A percentile compares a stretch with the other conserved stretches of the same genome.
Conservation (phyloP, 345 rosid genomes). For the Eucalyptus erythrocorys region DNA sequence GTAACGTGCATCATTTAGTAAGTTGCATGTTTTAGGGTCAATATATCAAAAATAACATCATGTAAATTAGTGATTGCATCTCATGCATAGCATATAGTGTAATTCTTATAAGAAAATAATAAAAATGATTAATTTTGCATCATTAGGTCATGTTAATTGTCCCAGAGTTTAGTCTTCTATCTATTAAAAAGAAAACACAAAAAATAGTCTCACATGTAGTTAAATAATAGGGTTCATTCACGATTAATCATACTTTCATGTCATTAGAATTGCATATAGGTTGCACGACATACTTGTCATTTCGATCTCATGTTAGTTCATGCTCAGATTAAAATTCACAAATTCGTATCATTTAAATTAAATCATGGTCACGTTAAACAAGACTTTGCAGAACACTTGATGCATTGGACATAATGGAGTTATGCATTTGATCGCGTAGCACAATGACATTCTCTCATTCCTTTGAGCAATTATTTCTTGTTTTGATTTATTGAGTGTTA, state of each 20-base stretch:
- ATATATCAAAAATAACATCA: too few relatives aligned
- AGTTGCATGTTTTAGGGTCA: not conserved
- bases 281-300: not conserved
- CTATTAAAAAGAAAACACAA: not conserved
- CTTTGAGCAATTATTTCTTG: not conserved
- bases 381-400: not conserved
- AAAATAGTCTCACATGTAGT: not conserved
- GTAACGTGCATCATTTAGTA: not conserved
- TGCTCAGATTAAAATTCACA: not conserved
- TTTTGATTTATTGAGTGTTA: not conserved
- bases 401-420: not conserved
- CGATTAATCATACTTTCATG: not conserved
- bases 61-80: not conserved
- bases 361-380: not conserved
- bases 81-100: not conserved
- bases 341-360: too few relatives aligned
- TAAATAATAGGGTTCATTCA: not conserved
- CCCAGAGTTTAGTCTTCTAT: not conserved
- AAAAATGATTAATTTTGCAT: too few relatives aligned
- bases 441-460: not conserved
- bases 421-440: not conserved
- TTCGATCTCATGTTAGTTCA: not conserved
- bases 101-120: not conserved
- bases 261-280: not conserved
- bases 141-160: not conserved